Evolutionary conservation across 176 grass and related monocot species (phyloP).

Genomic region (Oryza glumipatula): DNA sequence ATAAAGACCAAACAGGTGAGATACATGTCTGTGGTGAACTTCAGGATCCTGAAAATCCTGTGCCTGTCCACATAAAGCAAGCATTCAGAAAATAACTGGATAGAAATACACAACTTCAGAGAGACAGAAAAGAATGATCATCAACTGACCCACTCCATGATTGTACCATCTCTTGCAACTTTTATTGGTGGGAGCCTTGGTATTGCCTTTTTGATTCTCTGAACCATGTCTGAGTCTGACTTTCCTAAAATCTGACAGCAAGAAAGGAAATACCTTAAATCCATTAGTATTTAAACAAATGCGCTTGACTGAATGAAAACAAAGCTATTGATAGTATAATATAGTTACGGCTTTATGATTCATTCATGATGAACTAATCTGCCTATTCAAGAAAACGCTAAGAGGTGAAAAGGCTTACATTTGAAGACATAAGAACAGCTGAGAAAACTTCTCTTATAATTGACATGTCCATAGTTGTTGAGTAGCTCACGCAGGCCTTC

Average conservation of each 20-base stretch:
- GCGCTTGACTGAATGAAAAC: background rate
- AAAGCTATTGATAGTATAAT: slow-evolving; percentile 18
- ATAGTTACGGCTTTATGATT: slow-evolving; percentile 13
- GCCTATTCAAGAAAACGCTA: background rate
- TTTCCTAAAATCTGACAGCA: slow-evolving; percentile 68
- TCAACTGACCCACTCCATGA: slow-evolving; percentile 89
- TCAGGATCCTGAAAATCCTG: slow-evolving; percentile 83
- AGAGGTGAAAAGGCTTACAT: slow-evolving; percentile 51
- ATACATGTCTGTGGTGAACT: slow-evolving; percentile 87
- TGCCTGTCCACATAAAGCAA: slow-evolving; percentile 49
- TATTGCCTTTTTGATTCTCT: slow-evolving; percentile 69
- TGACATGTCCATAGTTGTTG: slow-evolving; percentile 90
- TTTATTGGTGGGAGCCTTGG: slow-evolving; percentile 63
- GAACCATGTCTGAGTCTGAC: slow-evolving; percentile 59
- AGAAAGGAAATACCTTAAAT: slow-evolving; percentile 15
- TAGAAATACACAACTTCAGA: slow-evolving; percentile 8
- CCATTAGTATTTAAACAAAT: slow-evolving; percentile 26
- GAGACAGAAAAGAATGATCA: slow-evolving; percentile 19
- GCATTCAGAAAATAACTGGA: background rate
- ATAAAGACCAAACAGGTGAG: slow-evolving; percentile 92
- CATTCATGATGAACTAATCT: background rate
- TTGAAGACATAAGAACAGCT: slow-evolving; percentile 61
- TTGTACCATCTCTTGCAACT: slow-evolving; percentile 81
- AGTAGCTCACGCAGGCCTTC: slow-evolving; percentile 83
- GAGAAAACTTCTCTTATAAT: slow-evolving; percentile 85